Evolutionary conservation across 2,329 filamentous ascomycete species (phyloP).

Genomic region (Alternaria panax): DNA sequence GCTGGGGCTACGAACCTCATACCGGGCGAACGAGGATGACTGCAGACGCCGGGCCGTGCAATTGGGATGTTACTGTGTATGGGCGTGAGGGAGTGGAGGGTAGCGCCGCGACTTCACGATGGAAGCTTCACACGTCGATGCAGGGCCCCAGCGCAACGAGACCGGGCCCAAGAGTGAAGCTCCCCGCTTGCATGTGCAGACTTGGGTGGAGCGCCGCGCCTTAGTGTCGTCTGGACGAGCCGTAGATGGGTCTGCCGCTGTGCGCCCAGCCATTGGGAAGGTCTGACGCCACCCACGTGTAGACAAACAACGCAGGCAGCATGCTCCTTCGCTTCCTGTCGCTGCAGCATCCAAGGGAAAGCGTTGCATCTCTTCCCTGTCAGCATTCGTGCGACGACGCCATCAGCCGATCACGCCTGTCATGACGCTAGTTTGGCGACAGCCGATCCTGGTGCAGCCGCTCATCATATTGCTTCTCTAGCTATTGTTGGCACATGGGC

Average conservation of each 20-base stretch:
- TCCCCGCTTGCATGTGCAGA: conserved; percentile 20
- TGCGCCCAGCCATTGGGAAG: conserved; percentile 28
- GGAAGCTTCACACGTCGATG: conserved; percentile 10
- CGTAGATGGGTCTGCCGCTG: conserved; percentile 17
- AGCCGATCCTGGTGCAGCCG: not conserved
- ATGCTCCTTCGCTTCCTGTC: conserved; percentile 15
- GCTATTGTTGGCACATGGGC: not conserved
- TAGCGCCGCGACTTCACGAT: conserved; percentile 13
- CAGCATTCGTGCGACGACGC: not conserved
- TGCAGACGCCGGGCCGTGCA: conserved; percentile 5
- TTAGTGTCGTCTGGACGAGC: conserved; percentile 16
- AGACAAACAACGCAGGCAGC: conserved; percentile 10
- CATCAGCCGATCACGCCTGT: not conserved
- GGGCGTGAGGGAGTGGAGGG: conserved; percentile 10
- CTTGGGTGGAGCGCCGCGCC: conserved; percentile 18
- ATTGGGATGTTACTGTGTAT: not conserved
- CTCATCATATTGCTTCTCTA: not conserved
- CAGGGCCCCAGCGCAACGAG: conserved; percentile 12
- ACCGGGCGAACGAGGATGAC: conserved; percentile 24
- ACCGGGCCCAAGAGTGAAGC: conserved; percentile 13
- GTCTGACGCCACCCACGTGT: conserved; percentile 27
- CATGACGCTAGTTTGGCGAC: conserved; percentile 2
- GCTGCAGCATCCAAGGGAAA: conserved; percentile 12
- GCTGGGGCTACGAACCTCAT: conserved; percentile 27
- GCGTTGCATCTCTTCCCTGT: conserved; percentile 9